These are phyloP conservation scores for Hypoxylon subgilvum DNA, from an alignment of 495 filamentous ascomycete genomes.

Conservation along the genomic window DNA sequence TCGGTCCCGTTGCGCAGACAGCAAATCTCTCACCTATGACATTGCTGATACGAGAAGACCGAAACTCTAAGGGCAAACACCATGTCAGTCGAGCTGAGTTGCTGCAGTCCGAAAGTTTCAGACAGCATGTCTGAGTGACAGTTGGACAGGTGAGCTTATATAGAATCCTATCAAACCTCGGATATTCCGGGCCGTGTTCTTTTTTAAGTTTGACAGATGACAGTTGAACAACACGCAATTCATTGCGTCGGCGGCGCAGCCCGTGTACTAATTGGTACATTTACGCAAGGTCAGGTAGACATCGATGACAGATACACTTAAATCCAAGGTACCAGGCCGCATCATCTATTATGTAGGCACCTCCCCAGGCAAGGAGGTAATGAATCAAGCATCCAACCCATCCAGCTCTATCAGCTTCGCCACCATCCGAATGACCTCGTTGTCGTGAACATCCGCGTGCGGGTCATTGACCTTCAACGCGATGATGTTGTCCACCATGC, in stretches of 20 bases:
- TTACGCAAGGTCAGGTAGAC: too few relatives aligned
- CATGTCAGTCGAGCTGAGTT: background rate
- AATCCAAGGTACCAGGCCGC: too few relatives aligned
- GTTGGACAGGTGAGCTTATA: too few relatives aligned
- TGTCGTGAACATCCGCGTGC: constrained; percentile 59
- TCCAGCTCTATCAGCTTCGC: constrained; percentile 83
- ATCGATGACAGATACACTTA: background rate
- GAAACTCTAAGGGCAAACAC: constrained; percentile 7
- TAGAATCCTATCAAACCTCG: too few relatives aligned
- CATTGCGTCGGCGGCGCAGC: too few relatives aligned
- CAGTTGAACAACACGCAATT: too few relatives aligned
- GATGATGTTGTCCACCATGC: constrained; percentile 84
- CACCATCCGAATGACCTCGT: constrained; percentile 76
- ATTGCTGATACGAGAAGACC: background rate
- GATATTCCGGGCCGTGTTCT: too few relatives aligned
- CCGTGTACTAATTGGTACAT: too few relatives aligned
- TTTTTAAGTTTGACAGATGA: too few relatives aligned
- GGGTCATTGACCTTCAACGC: constrained; percentile 80
- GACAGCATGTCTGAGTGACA: background rate
- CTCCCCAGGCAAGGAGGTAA: too few relatives aligned
- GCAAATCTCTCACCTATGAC: background rate
- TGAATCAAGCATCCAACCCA: constrained; percentile 70
- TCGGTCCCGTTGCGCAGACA: too few relatives aligned
- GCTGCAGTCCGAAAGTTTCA: constrained; percentile 7
- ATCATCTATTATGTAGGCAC: too few relatives aligned